phyloP scores from a whole-genome alignment of 2,329 filamentous ascomycete genomes.

The Penicillium sp. region DNA sequence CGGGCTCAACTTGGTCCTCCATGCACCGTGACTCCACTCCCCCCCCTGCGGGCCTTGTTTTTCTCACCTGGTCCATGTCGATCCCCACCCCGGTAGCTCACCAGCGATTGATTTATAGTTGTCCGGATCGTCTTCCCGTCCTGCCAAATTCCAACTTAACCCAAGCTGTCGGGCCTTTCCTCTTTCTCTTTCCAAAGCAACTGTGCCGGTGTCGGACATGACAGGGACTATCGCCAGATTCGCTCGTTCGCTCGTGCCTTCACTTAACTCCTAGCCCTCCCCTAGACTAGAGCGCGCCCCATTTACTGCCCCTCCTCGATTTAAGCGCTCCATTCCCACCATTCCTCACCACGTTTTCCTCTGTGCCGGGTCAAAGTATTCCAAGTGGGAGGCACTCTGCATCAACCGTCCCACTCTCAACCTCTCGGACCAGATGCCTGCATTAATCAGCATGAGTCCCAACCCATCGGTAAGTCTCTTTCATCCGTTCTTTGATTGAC shows the following conservation, averaged over 20 bases:
- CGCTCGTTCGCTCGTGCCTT: too few species aligned
- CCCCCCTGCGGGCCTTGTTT: constrained; percentile 12
- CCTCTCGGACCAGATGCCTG: constrained; percentile 5
- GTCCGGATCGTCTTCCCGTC: constrained; percentile 29
- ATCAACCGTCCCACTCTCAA: constrained; percentile 6
- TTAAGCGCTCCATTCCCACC: background rate
- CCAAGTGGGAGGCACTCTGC: constrained; percentile 5
- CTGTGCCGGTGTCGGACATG: constrained; percentile 12
- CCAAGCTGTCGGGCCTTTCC: constrained; percentile 33
- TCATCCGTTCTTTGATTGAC: background rate
- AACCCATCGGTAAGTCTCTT: constrained; percentile 15
- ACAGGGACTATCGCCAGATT: constrained; percentile 12
- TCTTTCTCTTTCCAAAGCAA: constrained; percentile 4
- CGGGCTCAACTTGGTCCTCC: constrained; percentile 22
- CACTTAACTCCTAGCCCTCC: too few species aligned
- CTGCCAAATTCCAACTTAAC: constrained; percentile 39
- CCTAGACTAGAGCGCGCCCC: too few species aligned
- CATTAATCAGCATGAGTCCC: constrained; percentile 16
- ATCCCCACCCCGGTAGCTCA: constrained; percentile 16
- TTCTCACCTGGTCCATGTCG: constrained; percentile 18
- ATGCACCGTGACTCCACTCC: constrained; percentile 19
- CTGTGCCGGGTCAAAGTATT: background rate
- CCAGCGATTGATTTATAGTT: constrained; percentile 25
- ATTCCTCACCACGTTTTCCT: background rate
- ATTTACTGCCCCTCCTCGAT: too few species aligned